Base-by-base conservation (phyloP, 1,284 basidiomycete genomes). In the Ceratobasidium sp. region DNA sequence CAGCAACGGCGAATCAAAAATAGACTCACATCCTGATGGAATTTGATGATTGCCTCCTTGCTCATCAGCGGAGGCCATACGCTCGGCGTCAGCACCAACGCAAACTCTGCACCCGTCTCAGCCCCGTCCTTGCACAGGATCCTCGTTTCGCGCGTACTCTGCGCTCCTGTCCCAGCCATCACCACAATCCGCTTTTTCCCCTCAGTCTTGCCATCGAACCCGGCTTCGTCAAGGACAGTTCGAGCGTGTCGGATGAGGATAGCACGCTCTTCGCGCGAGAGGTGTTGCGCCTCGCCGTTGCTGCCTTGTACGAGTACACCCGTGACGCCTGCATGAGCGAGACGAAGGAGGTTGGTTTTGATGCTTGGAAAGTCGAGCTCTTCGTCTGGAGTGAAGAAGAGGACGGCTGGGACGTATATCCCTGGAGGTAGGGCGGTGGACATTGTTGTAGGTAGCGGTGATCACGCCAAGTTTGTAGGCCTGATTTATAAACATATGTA, bases 241-340 rank as follows among this genome's bases (percentile, higher is more conserved):
- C 80, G 65, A 2, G 78, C 78, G 6, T 79, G 75, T 56, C 77
- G 80, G 52, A 81, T 59, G 4, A 81, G 76, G 9, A 78, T 75
- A 20, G 77, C 15, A 9, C 80, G 74, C 59, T 81, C 81, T 28
- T 59, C 78, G 12, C 80, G 77, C 7, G 78, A 79, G 0, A 81
- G 80, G n/a, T 80, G 70, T 12, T 79, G 57, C 13, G 74, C 64
- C 33, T 76, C 74, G 23, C 74, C 74, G 79, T 93, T 94, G 78
- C 90, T 92, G 64, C 93, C 93, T 83, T 94, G 92, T 0, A 93
- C 91, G 28, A 94, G 86, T 79, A 94, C 92, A 6, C 92, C 93
- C 0, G 91, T 91, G 2, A 93, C 89, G 0, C 91, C 91, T 38
- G 91, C 92, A 89, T 90, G 83, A 3, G 93, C 92, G 33, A 94